Evolutionary conservation across 2,329 filamentous ascomycete species (phyloP), one percentile per base, ranked within the genome.

Genomic region (Malbranchea zuffiana): DNA sequence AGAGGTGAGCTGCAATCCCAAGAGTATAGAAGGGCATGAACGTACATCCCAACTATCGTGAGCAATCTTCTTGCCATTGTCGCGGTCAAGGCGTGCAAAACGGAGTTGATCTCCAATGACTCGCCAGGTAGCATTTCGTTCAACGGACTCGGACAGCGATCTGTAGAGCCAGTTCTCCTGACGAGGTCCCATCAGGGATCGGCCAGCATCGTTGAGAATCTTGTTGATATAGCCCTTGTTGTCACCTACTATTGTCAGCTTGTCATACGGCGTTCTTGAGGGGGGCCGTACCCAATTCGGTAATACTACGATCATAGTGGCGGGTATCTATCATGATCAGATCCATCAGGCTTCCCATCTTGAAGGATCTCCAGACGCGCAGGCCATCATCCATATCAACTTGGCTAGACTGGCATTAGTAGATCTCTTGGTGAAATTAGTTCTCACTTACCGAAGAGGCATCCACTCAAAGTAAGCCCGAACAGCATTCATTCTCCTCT

Each of bases 81-180:
- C n/a, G 12, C 23, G 23, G 23, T 25, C 23, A 8, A 25, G 12
- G 3, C 23, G 23, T 8, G 23, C 23, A 25, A 25, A 25, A 25
- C 23, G 23, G 8, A 25, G 12, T 25, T 25, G 23, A 25, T 25
- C 80, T 6, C 80, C 80, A 31, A 86, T 69, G 12, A 86, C 54
- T 28, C 80, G 67, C 81, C 80, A 86, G 0, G 71, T 67, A 0
- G 80, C 75, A 13, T 75, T 75, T 16, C 80, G 70, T 11, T 71
- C 50, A 11, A 71, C 64, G 0, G 75, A 78, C 30, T 67, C 53
- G 5, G 65, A 66, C 6, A 82, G 60, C 25, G 65, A 60, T 26
- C 67, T 65, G 53, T 80, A 81, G 57, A 83, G 78, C 82, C 81
- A 86, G 47, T 74, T 71, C 55, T 86, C 81, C 52, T 86, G 81